phyloP scores from a whole-genome alignment of 495 filamentous ascomycete species.

The Xylaria sp. region DNA sequence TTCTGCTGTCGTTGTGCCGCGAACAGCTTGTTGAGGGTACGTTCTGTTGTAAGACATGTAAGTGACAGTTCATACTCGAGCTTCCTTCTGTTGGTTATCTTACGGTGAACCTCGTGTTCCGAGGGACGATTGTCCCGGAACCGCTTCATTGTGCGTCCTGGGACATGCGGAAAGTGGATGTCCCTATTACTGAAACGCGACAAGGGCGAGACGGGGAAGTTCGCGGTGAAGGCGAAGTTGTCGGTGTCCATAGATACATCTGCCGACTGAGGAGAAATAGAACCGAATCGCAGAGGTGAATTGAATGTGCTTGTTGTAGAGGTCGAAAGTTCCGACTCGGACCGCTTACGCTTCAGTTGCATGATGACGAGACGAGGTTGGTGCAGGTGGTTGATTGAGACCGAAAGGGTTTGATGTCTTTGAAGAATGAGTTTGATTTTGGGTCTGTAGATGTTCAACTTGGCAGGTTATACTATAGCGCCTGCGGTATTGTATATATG shows the following conservation, averaged over 20 bases:
- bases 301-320: conserved; percentile 43
- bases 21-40: conserved; percentile 54
- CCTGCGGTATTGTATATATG: too few relatives aligned
- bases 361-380: conserved; percentile 37
- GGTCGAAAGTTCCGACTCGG: conserved; percentile 56
- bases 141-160: conserved; percentile 57
- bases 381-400: background rate
- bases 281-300: conserved; percentile 41
- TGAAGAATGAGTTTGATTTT: background rate
- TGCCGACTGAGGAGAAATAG: conserved; percentile 1
- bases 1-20: conserved; percentile 51
- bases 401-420: background rate
- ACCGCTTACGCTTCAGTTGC: conserved; percentile 59
- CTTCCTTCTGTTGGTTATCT: conserved; percentile 30
- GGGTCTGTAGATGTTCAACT: background rate
- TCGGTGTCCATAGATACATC: conserved; percentile 31
- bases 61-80: conserved; percentile 9
- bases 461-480: background rate
- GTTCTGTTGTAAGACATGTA: conserved; percentile 44
- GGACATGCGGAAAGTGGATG: conserved; percentile 39
- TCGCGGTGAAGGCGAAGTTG: conserved; percentile 27
- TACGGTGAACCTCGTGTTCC: conserved; percentile 55
- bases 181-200: conserved; percentile 8
- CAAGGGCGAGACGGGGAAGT: conserved; percentile 1
- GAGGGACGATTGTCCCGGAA: conserved; percentile 58